Conservation (phyloP, 73 alveolate genomes). For the Tetrahymena thermophila region DNA sequence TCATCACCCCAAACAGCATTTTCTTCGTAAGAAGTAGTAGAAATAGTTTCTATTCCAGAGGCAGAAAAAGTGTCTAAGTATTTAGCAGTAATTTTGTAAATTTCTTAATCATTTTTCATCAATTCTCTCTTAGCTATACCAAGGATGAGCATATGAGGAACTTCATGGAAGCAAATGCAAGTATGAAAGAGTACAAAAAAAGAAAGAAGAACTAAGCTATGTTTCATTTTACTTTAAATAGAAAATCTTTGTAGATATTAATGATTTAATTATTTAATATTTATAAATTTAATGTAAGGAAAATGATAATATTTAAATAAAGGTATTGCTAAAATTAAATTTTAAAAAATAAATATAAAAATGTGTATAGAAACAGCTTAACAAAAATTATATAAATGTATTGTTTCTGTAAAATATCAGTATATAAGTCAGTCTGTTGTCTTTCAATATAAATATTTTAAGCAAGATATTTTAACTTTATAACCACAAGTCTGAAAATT, state of each 20-base stretch:
- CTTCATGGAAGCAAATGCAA: background rate
- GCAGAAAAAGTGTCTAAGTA: background rate
- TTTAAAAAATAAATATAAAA: too few relatives aligned
- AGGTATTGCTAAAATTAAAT: too few relatives aligned
- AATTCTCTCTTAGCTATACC: background rate
- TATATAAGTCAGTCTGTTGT: too few relatives aligned
- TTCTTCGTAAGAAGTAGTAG: slow-evolving; percentile 44
- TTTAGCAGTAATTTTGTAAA: background rate
- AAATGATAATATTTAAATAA: background rate
- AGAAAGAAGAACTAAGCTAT: background rate
- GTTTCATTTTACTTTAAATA: background rate
- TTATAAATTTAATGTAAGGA: background rate
- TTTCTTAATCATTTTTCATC: background rate
- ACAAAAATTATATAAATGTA: background rate
- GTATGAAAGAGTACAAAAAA: background rate
- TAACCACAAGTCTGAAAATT: background rate
- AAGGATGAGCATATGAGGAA: background rate
- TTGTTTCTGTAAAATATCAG: too few relatives aligned
- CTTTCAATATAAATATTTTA: too few relatives aligned
- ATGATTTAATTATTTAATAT: background rate
- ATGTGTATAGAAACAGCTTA: background rate
- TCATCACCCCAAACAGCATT: slow-evolving; percentile 67
- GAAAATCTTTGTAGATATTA: background rate
- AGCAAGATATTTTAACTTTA: too few relatives aligned
- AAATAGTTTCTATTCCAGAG: background rate